These are phyloP conservation scores for Hanseniaspora hatyaiensis DNA, from an alignment of 805 yeast species.

Conservation along the genomic window DNA sequence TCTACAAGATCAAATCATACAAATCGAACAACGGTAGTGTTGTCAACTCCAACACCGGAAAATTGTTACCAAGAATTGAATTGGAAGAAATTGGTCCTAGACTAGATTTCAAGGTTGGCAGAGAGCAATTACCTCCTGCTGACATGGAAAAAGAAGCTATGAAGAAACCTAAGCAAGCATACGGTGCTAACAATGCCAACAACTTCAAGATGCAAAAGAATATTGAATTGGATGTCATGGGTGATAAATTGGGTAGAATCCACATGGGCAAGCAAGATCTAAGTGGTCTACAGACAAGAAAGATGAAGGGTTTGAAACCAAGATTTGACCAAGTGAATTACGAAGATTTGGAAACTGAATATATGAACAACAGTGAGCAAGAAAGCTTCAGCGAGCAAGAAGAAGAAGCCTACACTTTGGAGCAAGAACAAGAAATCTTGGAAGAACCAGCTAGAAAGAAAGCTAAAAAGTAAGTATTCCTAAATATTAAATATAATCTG, in stretches of 20 bases:
- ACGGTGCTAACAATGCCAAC: constrained; percentile 16
- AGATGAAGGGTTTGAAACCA: constrained; percentile 94
- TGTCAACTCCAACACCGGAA: constrained; percentile 21
- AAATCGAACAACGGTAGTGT: constrained; percentile 53
- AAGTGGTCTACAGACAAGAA: constrained; percentile 81
- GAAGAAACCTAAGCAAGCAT: constrained; percentile 57
- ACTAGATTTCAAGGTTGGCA: constrained; percentile 81
- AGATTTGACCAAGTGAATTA: constrained; percentile 62
- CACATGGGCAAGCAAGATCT: constrained; percentile 95
- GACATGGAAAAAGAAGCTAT: constrained; percentile 85
- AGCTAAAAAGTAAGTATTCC: constrained; percentile 1
- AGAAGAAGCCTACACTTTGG: constrained; percentile 16
- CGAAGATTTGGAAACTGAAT: constrained; percentile 45
- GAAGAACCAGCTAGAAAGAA: constrained; percentile 15
- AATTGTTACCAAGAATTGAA: constrained; percentile 82
- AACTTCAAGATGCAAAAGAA: constrained; percentile 73
- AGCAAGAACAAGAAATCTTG: constrained; percentile 14
- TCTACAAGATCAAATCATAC: constrained; percentile 70
- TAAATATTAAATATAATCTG: neutral
- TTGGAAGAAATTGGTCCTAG: constrained; percentile 93
- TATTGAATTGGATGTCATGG: constrained; percentile 73
- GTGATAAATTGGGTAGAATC: constrained; percentile 92
- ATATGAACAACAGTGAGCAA: constrained; percentile 33
- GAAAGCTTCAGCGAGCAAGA: constrained; percentile 20
- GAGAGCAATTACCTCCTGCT: constrained; percentile 68